Conservation (phyloP, 352 stramenopile species). For the Phytopythium chamaehyphon region DNA sequence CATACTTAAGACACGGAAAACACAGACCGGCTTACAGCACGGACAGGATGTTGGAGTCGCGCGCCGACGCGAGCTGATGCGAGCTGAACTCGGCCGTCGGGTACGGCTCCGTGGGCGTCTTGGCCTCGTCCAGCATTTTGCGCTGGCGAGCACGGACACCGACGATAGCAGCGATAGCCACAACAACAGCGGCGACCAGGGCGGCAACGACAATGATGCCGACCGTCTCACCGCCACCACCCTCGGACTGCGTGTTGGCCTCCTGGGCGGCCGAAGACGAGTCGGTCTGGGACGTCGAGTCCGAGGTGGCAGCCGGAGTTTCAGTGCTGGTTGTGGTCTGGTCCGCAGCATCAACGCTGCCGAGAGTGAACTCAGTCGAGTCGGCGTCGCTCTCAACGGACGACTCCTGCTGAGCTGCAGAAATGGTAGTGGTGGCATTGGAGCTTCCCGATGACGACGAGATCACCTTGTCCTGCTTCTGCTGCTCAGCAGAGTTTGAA, state of each 20-base stretch:
- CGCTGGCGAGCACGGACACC: slow-evolving; percentile 35
- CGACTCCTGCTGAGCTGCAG: not conserved
- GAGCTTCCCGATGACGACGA: slow-evolving; percentile 4
- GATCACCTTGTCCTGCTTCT: slow-evolving; percentile 7
- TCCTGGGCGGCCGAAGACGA: slow-evolving; percentile 11
- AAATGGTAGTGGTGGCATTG: slow-evolving; percentile 9
- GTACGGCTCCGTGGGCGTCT: slow-evolving; percentile 34
- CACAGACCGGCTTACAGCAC: not conserved
- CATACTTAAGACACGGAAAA: not conserved
- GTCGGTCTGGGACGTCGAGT: slow-evolving; percentile 12
- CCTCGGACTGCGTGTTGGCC: slow-evolving; percentile 24
- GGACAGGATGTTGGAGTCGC: slow-evolving; percentile 24
- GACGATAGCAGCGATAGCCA: slow-evolving; percentile 36
- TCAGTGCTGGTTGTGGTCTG: slow-evolving; percentile 7
- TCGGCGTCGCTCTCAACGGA: slow-evolving; percentile 2
- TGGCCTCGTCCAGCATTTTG: slow-evolving; percentile 36
- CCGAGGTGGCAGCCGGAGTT: slow-evolving; percentile 9
- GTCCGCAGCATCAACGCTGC: slow-evolving; percentile 1
- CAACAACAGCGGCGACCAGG: slow-evolving; percentile 32
- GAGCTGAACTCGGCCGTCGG: slow-evolving; percentile 18
- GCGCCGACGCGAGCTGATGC: slow-evolving; percentile 10
- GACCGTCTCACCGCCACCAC: slow-evolving; percentile 10
- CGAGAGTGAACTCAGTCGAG: not conserved
- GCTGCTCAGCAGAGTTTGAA: slow-evolving; percentile 5
- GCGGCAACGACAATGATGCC: slow-evolving; percentile 35